Percentiles rank a stretch among this genome's conserved stretches.
Evolutionary conservation across 495 filamentous ascomycete species (phyloP).

Genomic region (Chaetomium cochliodes): DNA sequence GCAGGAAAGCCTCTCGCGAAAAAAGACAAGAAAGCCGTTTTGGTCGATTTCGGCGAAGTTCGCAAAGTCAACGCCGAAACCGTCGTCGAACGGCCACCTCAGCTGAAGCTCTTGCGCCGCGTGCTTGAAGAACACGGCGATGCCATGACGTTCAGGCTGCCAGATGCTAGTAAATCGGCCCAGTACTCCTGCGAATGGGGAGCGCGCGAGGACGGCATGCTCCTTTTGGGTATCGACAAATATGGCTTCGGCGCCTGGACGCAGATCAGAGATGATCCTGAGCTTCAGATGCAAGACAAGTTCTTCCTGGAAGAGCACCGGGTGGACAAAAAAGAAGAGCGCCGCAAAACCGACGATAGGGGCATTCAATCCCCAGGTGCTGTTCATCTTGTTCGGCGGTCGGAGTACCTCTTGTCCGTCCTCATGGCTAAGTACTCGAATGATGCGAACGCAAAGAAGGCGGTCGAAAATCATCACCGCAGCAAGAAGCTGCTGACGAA

Average conservation of each 20-base stretch:
- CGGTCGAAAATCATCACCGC: conserved; percentile 84
- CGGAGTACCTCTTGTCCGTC: conserved; percentile 90
- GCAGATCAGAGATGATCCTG: conserved; percentile 85
- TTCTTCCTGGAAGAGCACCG: conserved; percentile 97
- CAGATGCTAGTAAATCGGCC: conserved; percentile 85
- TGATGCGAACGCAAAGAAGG: conserved; percentile 69
- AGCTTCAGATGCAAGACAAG: conserved; percentile 83
- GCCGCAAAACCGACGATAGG: conserved; percentile 71
- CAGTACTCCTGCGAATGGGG: conserved; percentile 87
- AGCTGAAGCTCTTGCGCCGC: conserved; percentile 79
- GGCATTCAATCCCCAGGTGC: conserved; percentile 88
- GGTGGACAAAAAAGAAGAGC: conserved; percentile 94
- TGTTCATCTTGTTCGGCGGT: conserved; percentile 91
- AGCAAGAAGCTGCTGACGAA: conserved; percentile 71
- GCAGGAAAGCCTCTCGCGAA: conserved; percentile 77
- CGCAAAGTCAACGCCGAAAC: conserved; percentile 95
- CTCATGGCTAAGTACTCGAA: conserved; percentile 74
- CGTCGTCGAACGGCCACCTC: conserved; percentile 80
- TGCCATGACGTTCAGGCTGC: conserved; percentile 75
- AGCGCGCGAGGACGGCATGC: conserved; percentile 92
- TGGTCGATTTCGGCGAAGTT: conserved; percentile 89
- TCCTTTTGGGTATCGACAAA: conserved; percentile 84
- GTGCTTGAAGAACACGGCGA: conserved; percentile 63
- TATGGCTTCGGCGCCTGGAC: conserved; percentile 95
- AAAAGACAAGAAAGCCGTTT: conserved; percentile 93